phyloP scores from a whole-genome alignment of 768 basidiomycete genomes.

The Lepiota subincarnata region DNA sequence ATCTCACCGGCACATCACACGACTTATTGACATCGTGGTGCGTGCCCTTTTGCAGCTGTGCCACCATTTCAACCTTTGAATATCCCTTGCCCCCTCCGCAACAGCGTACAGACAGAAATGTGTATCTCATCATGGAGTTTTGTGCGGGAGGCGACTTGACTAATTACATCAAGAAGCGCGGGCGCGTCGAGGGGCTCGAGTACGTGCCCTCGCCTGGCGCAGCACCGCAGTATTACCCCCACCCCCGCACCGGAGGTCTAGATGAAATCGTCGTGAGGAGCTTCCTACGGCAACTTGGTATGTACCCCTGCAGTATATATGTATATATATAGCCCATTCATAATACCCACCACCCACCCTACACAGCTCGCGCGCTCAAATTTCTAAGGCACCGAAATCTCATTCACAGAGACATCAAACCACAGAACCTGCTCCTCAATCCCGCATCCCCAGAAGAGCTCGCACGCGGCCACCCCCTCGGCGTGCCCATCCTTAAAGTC shows the following conservation, averaged over 20 bases:
- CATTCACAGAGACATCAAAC: slow-evolving; percentile 97
- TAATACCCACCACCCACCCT: slow-evolving; percentile 2
- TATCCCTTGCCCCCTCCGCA: slow-evolving; percentile 1
- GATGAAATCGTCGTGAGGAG: slow-evolving; percentile 88
- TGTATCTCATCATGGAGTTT: slow-evolving; percentile 97
- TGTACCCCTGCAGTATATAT: slow-evolving; percentile 18
- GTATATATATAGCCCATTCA: neutral
- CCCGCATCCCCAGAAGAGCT: slow-evolving; percentile 78
- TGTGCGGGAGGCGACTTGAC: slow-evolving; percentile 96
- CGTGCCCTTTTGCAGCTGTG: slow-evolving; percentile 17
- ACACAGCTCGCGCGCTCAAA: slow-evolving; percentile 82
- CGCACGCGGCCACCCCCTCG: slow-evolving; percentile 83
- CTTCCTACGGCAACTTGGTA: slow-evolving; percentile 87
- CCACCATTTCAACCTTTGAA: slow-evolving; percentile 16
- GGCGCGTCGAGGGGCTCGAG: slow-evolving; percentile 84
- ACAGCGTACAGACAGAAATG: slow-evolving; percentile 70
- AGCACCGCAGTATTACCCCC: slow-evolving; percentile 81
- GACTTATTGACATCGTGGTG: slow-evolving; percentile 90
- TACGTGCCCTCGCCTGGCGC: slow-evolving; percentile 68
- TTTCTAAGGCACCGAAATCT: slow-evolving; percentile 86
- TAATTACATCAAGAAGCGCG: slow-evolving; percentile 97
- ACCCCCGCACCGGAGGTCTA: slow-evolving; percentile 86
- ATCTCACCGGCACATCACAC: slow-evolving; percentile 90
- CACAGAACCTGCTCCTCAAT: slow-evolving; percentile 91
- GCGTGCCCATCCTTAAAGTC: slow-evolving; percentile 92